Evolutionary conservation across 1,284 basidiomycete genomes (phyloP), one percentile per base, ranked within the genome.

Genomic region (Cyathus olla): DNA sequence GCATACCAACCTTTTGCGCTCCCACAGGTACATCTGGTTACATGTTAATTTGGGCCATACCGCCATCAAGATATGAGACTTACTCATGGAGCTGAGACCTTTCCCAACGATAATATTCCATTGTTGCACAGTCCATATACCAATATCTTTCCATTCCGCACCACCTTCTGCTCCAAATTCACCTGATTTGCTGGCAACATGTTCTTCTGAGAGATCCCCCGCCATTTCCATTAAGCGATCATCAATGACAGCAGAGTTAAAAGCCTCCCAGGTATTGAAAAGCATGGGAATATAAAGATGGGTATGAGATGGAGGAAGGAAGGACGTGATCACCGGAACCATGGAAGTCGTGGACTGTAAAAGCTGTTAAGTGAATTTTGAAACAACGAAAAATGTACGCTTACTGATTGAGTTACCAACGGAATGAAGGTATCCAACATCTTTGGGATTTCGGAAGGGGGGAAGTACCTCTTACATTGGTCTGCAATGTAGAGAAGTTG

Each of bases 41-140:
- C 29, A 52, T 60, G n/a, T 59, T 24, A 44, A 60, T 59, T 26
- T 42, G 27, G 24, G 47, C 55, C 26, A 51, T n/a, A 21, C 47
- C 31, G 13, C 11, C 48, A 53, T 56, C 19, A 29, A 44, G 19
- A 6, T 55, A 47, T 62, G 61, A 39, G 39, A 84, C 93, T 66
- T 78, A 97, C 91, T 95, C 86, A 98, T 94, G 10, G 94, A 93
- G 44, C 91, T 87, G 35, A 99, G 81, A 29, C 94, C 94, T 76
- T 98, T 97, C 28, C 92, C 91, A 75, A 97, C 90, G 60, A 99
- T 82, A 40, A 93, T 83, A 60, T 90, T 89, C 89, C 95, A 99
- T 76, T 99, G 91, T 40, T 88, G 81, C 60, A 95, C 88, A 8
- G 89, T 93, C 86, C 96, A 98, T 61, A 99, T 95, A 24, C 95